Base-by-base conservation (phyloP, 768 basidiomycete species). In the Suillus ampliporus region DNA sequence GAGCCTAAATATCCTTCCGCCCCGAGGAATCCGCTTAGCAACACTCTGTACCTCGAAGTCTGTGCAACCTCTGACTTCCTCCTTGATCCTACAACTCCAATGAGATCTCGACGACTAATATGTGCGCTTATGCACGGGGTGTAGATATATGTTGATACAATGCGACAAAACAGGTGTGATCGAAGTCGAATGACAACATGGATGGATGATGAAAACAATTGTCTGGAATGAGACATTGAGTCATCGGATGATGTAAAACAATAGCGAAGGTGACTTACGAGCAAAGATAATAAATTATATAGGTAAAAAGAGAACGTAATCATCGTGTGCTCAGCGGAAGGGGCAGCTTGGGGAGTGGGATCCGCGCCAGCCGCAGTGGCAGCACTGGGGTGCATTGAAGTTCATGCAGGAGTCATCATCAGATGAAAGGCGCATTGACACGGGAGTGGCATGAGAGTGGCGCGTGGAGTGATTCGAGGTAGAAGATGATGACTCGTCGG, bases 281-380 rank as follows among this genome's bases (percentile, higher is more conserved):
- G 67, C 56, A 63, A 54, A 63, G 61, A 50, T 46, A 62, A 70
- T 68, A 78, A 78, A 77, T n/a, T n/a, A n/a, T n/a, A n/a, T n/a
- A n/a, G n/a, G n/a, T 70, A 56, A 40, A 34, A 52, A 59, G 67
- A 66, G 47, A 28, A 63, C 58, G 63, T 48, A 37, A 47, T 41
- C 57, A 48, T 26, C 61, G 44, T 51, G 52, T 71, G 71, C 65
- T 80, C 74, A 85, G 71, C 80, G 84, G 86, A 89, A 89, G 47
- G 88, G 88, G 80, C 89, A 90, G 70, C 78, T 81, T 40, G 86
- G 83, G 31, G 85, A 73, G 65, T 84, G 82, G 17, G 78, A 71
- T 43, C 88, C 89, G 68, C 89, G 86, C 81, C 81, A 88, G 67
- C 89, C 89, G 65, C 90, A 91, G 73, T 90, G 88, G 81, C 88